Base-by-base conservation (phyloP, 2,329 filamentous ascomycete species). In the Monilinia vaccinii-corymbosi region DNA sequence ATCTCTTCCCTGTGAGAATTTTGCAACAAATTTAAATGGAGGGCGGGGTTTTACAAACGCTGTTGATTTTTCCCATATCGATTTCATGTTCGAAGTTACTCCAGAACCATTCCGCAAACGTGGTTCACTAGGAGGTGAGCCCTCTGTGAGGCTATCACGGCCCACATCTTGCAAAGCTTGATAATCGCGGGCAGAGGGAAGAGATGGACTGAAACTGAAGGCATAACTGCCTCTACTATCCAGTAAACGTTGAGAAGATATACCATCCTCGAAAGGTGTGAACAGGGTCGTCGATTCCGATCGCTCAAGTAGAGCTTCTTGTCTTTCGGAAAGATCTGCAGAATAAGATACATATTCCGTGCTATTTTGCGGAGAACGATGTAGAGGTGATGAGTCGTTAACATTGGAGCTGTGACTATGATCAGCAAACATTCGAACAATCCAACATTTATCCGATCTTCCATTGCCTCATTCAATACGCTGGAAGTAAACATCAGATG, bases 1-100 rank as follows among this genome's bases (percentile, higher is more conserved):
- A 18, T 61, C 61, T 57, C 60, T 63, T 2, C 62, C 65, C 44
- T 64, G 58, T n/a, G 65, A 64, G 44, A 66, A 66, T n/a, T 60
- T 49, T 3, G 63, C 64, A 58, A 63, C 60, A 42, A 67, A 66
- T 1, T 60, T 61, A 6, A 57, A 58, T 8, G 51, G 25, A 21
- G 34, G 11, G 3, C 50, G 44, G 7, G 32, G 14, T 13, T 51
- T 32, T 13, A 46, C 25, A 28, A 60, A 51, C 23, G 38, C 46
- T 9, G 55, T 58, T 11, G 47, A 38, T 36, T 34, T 46, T 4
- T 7, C 31, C 53, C 58, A 60, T 21, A 60, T 45, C 11, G 7
- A 36, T 40, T 56, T 60, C 42, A 60, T 25, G 34, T 60, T 60
- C 14, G 28, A 44, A 31, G 36, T 53, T 18, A 23, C 18, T 10